Evolutionary conservation across 495 filamentous ascomycete species (phyloP).

Genomic region (Penicillium parvum): DNA sequence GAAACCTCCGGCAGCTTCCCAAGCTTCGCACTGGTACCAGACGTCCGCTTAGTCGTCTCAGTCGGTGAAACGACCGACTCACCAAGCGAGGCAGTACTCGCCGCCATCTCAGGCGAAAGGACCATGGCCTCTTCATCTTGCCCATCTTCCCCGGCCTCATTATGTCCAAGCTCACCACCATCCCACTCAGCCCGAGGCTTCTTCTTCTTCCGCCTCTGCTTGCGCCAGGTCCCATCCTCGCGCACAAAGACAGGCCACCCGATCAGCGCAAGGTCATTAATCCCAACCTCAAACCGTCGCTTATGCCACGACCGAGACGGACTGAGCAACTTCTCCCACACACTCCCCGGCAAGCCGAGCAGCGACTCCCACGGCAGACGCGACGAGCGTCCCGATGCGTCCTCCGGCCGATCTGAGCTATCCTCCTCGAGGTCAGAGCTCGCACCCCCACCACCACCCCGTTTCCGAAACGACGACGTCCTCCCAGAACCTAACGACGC

Average conservation of each 20-base stretch:
- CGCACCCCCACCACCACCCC: constrained; percentile 27
- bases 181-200: constrained; percentile 35
- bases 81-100: constrained; percentile 22
- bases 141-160: constrained; percentile 40
- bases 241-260: constrained; percentile 84
- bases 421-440: constrained; percentile 44
- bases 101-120: constrained; percentile 28
- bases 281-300: constrained; percentile 76
- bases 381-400: constrained; percentile 40
- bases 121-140: constrained; percentile 26
- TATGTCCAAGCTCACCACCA: constrained; percentile 38
- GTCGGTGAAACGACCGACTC: constrained; percentile 32
- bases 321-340: constrained; percentile 78
- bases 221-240: constrained; percentile 83
- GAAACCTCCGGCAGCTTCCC: constrained; percentile 28
- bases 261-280: constrained; percentile 80
- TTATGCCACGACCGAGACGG: constrained; percentile 80
- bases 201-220: constrained; percentile 61
- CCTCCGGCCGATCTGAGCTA: constrained; percentile 49
- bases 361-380: constrained; percentile 73
- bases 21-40: constrained; percentile 37
- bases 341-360: constrained; percentile 68
- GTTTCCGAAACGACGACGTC: constrained; percentile 34
- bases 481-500: constrained; percentile 40
- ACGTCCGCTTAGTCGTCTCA: constrained; percentile 32